Percentiles rank a stretch among this genome's conserved stretches.
Conservation (phyloP, 495 filamentous ascomycete genomes). For the Saxophila tyrrhenica region DNA sequence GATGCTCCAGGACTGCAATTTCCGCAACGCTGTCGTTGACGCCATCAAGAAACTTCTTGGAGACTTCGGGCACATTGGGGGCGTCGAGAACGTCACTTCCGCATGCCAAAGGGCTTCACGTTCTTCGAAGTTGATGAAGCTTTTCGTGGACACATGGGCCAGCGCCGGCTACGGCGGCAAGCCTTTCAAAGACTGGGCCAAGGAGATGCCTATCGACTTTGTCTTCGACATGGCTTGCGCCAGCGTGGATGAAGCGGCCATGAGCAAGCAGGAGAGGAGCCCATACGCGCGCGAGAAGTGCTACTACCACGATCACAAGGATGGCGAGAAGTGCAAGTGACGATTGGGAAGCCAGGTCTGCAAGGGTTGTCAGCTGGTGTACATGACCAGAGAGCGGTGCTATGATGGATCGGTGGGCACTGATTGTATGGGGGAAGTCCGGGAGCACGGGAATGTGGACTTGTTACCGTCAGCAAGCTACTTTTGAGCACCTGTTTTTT, state of each 20-base stretch:
- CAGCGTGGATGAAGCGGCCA: background rate
- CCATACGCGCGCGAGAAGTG: background rate
- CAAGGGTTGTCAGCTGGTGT: background rate
- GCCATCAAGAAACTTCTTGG: background rate
- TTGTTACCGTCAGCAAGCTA: background rate
- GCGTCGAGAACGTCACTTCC: background rate
- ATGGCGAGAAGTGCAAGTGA: background rate
- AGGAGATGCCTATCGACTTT: background rate
- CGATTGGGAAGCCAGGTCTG: background rate
- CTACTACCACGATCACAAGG: background rate
- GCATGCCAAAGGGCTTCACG: background rate
- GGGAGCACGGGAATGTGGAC: background rate
- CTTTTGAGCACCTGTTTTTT: no score
- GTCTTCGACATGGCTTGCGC: background rate
- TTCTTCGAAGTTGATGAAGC: background rate
- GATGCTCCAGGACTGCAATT: background rate
- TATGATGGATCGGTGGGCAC: background rate
- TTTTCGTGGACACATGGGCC: background rate
- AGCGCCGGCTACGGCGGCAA: background rate
- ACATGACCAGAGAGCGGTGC: background rate
- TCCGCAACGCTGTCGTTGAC: background rate
- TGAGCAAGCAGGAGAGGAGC: background rate
- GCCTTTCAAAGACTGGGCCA: background rate
- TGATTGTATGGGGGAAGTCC: background rate
- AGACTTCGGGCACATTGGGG: background rate